Evolutionary conservation across 768 basidiomycete species (phyloP).

Genomic region (Calocybe gangraenosa): DNA sequence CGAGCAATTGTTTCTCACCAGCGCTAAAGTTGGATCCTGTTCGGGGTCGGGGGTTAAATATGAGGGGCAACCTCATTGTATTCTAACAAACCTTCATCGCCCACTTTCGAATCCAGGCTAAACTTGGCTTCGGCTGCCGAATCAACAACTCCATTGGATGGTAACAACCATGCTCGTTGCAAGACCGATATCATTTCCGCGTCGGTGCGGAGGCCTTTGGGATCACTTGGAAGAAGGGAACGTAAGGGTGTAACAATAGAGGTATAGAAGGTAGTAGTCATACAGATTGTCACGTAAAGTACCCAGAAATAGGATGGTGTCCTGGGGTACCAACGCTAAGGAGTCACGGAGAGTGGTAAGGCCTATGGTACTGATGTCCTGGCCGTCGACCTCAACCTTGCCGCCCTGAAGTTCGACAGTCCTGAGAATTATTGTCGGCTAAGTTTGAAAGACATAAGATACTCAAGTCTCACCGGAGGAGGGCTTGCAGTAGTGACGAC

Average conservation of each 20-base stretch:
- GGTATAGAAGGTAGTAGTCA: not conserved
- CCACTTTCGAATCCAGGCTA: slow-evolving; percentile 55
- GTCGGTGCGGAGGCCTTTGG: slow-evolving; percentile 45
- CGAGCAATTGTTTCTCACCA: slow-evolving; percentile 63
- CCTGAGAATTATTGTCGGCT: slow-evolving; percentile 22
- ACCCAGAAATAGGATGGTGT: slow-evolving; percentile 50
- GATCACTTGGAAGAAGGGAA: slow-evolving; percentile 10
- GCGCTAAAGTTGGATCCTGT: slow-evolving; percentile 59
- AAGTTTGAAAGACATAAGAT: not conserved
- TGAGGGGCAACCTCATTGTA: not conserved
- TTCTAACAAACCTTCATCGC: slow-evolving; percentile 50
- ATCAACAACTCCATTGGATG: slow-evolving; percentile 38
- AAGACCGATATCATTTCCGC: slow-evolving; percentile 60
- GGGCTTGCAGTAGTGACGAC: slow-evolving; percentile 53
- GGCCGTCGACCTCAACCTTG: slow-evolving; percentile 52
- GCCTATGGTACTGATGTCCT: slow-evolving; percentile 49
- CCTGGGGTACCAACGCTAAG: slow-evolving; percentile 69
- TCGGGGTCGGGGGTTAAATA: not conserved
- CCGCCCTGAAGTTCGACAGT: slow-evolving; percentile 60
- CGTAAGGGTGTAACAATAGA: not conserved
- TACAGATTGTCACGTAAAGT: slow-evolving; percentile 45
- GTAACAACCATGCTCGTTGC: slow-evolving; percentile 57
- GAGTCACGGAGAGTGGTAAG: slow-evolving; percentile 48
- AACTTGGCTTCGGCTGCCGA: slow-evolving; percentile 58
- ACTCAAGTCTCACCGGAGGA: slow-evolving; percentile 40